phyloP scores from a whole-genome alignment of 176 grass and related monocot species.

The Alloteropsis semialata region DNA sequence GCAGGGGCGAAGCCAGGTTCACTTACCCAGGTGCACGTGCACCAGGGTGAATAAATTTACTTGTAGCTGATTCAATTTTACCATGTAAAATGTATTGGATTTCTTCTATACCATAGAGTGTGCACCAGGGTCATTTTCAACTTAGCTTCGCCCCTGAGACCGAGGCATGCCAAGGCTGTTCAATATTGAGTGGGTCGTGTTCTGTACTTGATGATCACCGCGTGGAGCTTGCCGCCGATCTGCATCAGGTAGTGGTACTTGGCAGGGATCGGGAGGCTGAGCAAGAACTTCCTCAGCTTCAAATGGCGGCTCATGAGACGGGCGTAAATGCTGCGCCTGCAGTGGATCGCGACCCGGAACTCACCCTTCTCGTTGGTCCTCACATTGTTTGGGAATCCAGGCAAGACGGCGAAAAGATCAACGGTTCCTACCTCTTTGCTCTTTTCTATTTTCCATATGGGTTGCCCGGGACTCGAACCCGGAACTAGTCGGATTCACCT shows the following conservation, averaged over 20 bases:
- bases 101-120: too few species aligned
- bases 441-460: neutral
- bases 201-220: constrained; percentile 72
- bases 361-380: constrained; percentile 87
- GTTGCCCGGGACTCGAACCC: neutral
- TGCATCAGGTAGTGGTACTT: constrained; percentile 82
- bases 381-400: constrained; percentile 90
- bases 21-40: too few species aligned
- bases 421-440: constrained; percentile 64
- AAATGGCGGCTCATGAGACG: constrained; percentile 42
- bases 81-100: too few species aligned
- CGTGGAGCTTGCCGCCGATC: constrained; percentile 73
- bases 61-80: too few species aligned
- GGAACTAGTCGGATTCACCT: constrained; percentile 27
- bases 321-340: constrained; percentile 48
- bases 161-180: too few species aligned
- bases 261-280: constrained; percentile 75
- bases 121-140: too few species aligned
- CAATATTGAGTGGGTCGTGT: too few species aligned
- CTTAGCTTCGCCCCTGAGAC: too few species aligned
- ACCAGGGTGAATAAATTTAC: too few species aligned
- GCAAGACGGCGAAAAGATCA: constrained; percentile 68
- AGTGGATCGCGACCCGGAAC: constrained; percentile 96
- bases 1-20: too few species aligned
- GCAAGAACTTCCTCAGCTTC: constrained; percentile 65